These are phyloP conservation scores for Chrysanthemum lavandulifolium DNA, from an alignment of 129 eudicot species.

Conservation along the genomic window DNA sequence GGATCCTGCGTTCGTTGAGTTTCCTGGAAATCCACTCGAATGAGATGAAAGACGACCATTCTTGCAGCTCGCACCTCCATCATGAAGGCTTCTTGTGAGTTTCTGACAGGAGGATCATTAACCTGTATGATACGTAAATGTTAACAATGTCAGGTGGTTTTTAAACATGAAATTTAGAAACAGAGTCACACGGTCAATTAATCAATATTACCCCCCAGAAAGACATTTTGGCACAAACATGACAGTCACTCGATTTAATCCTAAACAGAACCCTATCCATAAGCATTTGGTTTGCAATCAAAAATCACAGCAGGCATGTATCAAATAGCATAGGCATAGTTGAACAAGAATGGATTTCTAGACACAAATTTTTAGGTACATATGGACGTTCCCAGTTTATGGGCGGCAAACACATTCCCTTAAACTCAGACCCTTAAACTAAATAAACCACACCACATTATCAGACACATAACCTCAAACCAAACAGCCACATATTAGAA, in stretches of 20 bases:
- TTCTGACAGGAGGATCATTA: conserved; percentile 85
- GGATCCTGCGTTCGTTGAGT: no score
- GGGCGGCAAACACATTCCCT: no score
- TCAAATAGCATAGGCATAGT: no score
- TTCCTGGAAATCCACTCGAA: no score
- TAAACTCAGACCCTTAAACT: background rate
- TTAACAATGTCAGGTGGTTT: background rate
- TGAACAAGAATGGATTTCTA: no score
- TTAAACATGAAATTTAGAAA: background rate
- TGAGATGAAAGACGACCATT: no score
- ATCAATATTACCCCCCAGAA: background rate
- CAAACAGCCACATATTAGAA: background rate
- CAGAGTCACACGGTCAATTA: background rate
- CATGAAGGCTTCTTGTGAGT: conserved; percentile 95
- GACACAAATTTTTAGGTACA: no score
- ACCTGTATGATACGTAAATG: conserved; percentile 41
- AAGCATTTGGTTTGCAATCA: no score
- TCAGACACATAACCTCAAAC: background rate
- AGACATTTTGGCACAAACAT: background rate
- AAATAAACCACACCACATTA: background rate
- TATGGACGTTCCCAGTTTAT: no score
- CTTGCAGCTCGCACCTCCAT: conserved; percentile 98
- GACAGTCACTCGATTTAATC: background rate
- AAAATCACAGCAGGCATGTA: no score
- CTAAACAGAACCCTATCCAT: no score